Base-by-base conservation (phyloP, 2,329 filamentous ascomycete genomes). In the Harringtonia aguacate region DNA sequence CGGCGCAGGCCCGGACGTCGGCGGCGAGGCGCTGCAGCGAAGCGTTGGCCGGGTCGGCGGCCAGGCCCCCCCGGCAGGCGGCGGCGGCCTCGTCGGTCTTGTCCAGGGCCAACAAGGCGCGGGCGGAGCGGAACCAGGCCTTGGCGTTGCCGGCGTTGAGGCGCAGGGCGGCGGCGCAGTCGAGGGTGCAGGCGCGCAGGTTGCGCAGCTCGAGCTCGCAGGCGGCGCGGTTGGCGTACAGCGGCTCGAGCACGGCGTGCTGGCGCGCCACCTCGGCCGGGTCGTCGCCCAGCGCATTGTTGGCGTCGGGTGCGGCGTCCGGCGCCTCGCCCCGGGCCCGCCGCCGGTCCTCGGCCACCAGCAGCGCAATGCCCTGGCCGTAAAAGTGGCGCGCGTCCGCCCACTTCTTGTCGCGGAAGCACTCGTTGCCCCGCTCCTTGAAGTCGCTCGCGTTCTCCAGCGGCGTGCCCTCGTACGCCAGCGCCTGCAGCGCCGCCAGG, bases 401-500 rank as follows among this genome's bases (percentile, higher is more conserved):
- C 79, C 84, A 95, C 39, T 77, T 71, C 61, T 79, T 81, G 44
- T 72, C 71, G 54, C 75, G 73, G 58, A 94, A 94, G 56, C 77
- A 81, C 55, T 97, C 90, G 60, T 98, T 98, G 29, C 92, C 92
- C 53, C 87, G 85, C 59, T 90, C 83, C 56, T 92, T 87, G 68
- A 95, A 95, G 51, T 86, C 86, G 36, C 75, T 66, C 18, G 81
- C 84, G 49, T 94, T 82, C 61, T 97, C 90, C 10, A 81, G 73
- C 39, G 86, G 79, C 9, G 88, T 89, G 18, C 92, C 94, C 66
- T 98, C 92, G 59, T 95, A 95, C 27, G 87, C 86, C 33, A 98
- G 69, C 0, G 92, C 90, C 58, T 86, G 84, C 48, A 98, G 72
- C 1, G 92, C 94, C 55, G 94, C 88, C 1, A 95, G 70, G 53